Evolutionary conservation across 176 grass and related monocot genomes (phyloP).

Genomic region (Oryza punctata): DNA sequence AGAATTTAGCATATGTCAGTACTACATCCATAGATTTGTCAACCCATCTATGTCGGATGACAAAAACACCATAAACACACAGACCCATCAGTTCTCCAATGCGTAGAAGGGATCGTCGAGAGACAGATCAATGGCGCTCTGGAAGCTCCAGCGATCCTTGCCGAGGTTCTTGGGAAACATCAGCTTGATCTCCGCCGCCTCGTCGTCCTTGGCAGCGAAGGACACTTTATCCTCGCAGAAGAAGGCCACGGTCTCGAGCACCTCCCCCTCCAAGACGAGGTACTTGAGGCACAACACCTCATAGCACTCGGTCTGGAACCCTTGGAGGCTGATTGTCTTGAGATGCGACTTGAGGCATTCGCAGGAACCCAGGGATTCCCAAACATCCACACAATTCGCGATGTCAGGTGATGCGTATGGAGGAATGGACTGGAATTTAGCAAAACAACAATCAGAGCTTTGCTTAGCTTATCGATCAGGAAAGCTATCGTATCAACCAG

Average conservation of each 20-base stretch:
- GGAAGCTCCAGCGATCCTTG: slow-evolving; percentile 6
- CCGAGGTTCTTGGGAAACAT: background rate
- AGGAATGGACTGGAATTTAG: background rate
- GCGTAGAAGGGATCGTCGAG: background rate
- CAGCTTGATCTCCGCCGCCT: background rate
- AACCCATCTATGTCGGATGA: background rate
- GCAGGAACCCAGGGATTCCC: background rate
- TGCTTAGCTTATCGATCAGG: background rate
- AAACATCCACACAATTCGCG: background rate
- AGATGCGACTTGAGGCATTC: slow-evolving; percentile 44
- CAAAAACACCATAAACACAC: background rate
- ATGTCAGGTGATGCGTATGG: background rate
- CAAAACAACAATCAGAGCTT: background rate
- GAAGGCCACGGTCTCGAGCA: background rate
- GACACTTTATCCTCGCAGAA: background rate
- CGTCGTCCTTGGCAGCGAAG: background rate
- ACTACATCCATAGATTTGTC: background rate
- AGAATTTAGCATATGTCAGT: background rate
- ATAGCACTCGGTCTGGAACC: background rate
- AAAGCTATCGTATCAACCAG: background rate
- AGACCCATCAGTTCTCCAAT: background rate
- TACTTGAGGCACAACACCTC: background rate
- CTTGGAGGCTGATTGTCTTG: slow-evolving; percentile 8
- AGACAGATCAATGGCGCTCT: slow-evolving; percentile 6
- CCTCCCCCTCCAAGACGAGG: slow-evolving; percentile 5